phyloP scores from a whole-genome alignment of 768 basidiomycete genomes.

The Lanmaoa rubissima region DNA sequence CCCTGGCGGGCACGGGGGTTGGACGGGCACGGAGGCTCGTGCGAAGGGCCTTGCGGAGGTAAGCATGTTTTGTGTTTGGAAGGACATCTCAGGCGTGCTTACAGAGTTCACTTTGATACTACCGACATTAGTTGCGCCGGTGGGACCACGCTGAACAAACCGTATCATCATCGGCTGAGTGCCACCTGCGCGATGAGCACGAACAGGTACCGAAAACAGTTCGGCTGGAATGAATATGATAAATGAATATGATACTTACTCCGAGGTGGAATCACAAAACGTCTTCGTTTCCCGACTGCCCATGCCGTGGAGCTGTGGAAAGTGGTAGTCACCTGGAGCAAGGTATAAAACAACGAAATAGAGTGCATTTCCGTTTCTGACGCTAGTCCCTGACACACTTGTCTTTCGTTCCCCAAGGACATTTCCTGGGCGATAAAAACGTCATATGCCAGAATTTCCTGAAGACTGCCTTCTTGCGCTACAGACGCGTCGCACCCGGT shows the following conservation, averaged over 20 bases:
- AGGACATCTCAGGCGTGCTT: conserved; percentile 3
- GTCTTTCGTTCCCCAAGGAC: conserved; percentile 33
- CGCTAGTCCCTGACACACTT: conserved; percentile 44
- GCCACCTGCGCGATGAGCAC: conserved; percentile 98
- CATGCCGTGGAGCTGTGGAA: conserved; percentile 96
- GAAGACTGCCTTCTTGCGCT: conserved; percentile 46
- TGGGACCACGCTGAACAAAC: conserved; percentile 97
- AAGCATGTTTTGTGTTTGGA: background rate
- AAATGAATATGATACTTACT: too few relatives aligned
- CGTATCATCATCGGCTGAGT: conserved; percentile 90
- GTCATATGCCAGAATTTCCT: conserved; percentile 63
- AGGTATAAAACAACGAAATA: conserved; percentile 97
- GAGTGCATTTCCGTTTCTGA: conserved; percentile 76
- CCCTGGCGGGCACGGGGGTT: conserved; percentile 69
- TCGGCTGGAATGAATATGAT: too few relatives aligned
- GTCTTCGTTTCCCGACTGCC: conserved; percentile 94
- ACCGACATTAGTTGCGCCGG: too few relatives aligned
- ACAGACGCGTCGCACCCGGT: conserved; percentile 58
- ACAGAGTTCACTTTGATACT: conserved; percentile 93
- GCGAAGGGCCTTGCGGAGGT: conserved; percentile 62
- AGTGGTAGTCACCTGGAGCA: conserved; percentile 95
- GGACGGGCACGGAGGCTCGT: conserved; percentile 79
- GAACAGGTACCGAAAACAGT: conserved; percentile 90
- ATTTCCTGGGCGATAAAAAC: conserved; percentile 70
- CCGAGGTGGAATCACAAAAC: conserved; percentile 58